phyloP scores from a whole-genome alignment of 805 yeast genomes.

The Phaffomyces thermotolerans region DNA sequence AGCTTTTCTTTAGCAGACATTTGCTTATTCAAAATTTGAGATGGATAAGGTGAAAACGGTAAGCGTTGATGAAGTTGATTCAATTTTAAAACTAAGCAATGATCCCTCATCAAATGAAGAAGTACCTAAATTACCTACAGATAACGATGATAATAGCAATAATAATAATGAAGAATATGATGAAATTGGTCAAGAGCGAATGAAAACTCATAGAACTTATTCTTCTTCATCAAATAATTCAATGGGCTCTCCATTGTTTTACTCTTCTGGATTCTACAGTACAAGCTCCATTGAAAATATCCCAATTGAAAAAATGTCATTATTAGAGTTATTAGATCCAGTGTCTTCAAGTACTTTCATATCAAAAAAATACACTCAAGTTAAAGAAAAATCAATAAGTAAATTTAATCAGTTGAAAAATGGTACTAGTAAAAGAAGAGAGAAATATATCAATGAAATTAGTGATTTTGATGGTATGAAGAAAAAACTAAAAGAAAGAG shows the following conservation, averaged over 20 bases:
- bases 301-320: conserved; percentile 21
- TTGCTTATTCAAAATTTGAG: no score
- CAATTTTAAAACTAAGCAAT: no score
- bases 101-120: not conserved
- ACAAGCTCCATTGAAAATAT: conserved; percentile 14
- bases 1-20: not conserved
- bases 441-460: conserved; percentile 14
- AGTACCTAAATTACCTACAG: no score
- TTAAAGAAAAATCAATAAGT: conserved; percentile 18
- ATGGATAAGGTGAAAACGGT: no score
- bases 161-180: no score
- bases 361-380: conserved; percentile 21
- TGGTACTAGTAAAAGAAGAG: conserved; percentile 16
- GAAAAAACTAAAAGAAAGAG: conserved; percentile 20
- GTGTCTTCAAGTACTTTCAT: conserved; percentile 18
- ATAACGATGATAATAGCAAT: no score
- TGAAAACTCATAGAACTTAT: conserved; percentile 10
- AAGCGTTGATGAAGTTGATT: no score
- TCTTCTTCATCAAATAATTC: conserved; percentile 19
- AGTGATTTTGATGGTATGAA: conserved; percentile 22
- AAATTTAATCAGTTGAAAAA: conserved; percentile 16
- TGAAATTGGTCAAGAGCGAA: not conserved
- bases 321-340: conserved; percentile 26
- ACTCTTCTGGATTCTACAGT: conserved; percentile 14
- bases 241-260: conserved; percentile 19